Conservation (phyloP, 1,284 basidiomycete species). For the Melampsora occidentalis region DNA sequence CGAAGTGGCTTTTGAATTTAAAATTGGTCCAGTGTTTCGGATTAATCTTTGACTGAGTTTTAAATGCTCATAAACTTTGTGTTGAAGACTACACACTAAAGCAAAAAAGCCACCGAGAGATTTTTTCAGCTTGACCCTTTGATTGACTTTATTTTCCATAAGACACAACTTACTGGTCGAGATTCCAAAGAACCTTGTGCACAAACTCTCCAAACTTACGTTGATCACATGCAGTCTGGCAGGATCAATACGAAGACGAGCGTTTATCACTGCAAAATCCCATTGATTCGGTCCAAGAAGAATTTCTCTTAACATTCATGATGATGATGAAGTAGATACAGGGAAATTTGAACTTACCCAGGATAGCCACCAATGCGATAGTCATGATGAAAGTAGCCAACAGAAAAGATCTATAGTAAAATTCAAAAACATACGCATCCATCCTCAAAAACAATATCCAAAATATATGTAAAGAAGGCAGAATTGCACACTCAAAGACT, state of each 20-base stretch:
- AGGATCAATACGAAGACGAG: constrained; percentile 6
- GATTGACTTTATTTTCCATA: too few species aligned
- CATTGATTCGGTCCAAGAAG: neutral
- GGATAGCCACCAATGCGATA: constrained; percentile 1
- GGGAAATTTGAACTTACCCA: constrained; percentile 4
- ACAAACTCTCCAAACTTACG: constrained; percentile 21
- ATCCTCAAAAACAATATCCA: neutral
- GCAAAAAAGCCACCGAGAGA: neutral
- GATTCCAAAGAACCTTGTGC: constrained; percentile 23
- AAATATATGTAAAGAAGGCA: neutral
- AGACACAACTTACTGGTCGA: constrained; percentile 19
- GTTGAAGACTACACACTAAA: constrained; percentile 39
- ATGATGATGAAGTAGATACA: neutral
- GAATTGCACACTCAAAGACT: constrained; percentile 22
- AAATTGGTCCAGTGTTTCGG: neutral
- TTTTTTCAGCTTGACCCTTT: too few species aligned
- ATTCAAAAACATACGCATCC: neutral
- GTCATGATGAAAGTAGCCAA: constrained; percentile 19
- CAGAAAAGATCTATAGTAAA: constrained; percentile 25
- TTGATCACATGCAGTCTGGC: constrained; percentile 21
- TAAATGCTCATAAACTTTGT: constrained; percentile 37
- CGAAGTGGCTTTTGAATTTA: neutral
- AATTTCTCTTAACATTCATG: neutral
- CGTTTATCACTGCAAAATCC: constrained; percentile 18
- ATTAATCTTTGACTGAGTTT: constrained; percentile 10